These are phyloP conservation scores for Brassica cretica DNA, from an alignment of 345 rosid genomes.

Conservation along the genomic window DNA sequence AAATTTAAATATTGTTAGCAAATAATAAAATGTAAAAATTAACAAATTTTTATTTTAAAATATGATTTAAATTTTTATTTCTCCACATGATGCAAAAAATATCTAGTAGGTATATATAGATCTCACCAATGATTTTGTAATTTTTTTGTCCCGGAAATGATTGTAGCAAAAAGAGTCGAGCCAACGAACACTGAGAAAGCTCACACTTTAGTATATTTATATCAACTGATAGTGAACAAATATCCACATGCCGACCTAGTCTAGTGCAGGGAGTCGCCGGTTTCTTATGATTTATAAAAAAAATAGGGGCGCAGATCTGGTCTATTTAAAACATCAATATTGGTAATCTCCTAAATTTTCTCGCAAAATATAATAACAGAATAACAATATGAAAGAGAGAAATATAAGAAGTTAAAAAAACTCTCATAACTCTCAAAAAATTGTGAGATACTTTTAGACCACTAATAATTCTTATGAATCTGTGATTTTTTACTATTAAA, in stretches of 20 bases:
- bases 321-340: not conserved
- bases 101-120: no score
- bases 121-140: not conserved
- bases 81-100: no score
- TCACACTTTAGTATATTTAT: no score
- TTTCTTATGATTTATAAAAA: not conserved
- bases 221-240: not conserved
- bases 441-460: not conserved
- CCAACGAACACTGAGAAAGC: no score
- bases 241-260: not conserved
- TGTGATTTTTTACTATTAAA: not conserved
- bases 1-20: no score
- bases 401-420: not conserved
- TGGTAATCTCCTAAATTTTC: not conserved
- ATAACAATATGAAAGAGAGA: not conserved
- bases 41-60: no score
- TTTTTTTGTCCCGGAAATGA: no score
- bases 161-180: no score
- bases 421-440: not conserved
- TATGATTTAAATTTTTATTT: no score
- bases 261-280: not conserved
- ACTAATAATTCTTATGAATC: not conserved
- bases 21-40: no score
- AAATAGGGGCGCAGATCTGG: not conserved
- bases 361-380: no score